A percentile compares a stretch with the other conserved stretches of the same genome.
These are phyloP conservation scores for Cladosporium sphaerospermum DNA, from an alignment of 2,329 filamentous ascomycete genomes.

Conservation along the genomic window DNA sequence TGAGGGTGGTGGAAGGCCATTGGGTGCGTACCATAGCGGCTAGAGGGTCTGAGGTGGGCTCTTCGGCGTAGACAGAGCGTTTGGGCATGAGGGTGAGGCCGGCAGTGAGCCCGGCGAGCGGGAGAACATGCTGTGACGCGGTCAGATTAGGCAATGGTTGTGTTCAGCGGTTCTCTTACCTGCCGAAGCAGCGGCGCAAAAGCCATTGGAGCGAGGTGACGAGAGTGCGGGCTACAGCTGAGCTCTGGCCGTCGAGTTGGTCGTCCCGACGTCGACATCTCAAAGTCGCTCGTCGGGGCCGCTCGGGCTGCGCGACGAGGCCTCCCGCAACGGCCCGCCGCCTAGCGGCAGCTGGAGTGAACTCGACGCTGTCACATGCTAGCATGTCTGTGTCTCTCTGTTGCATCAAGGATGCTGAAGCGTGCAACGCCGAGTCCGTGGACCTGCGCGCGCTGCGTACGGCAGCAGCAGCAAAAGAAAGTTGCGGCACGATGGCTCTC, in stretches of 20 bases:
- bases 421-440: slow-evolving; percentile 8
- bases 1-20: background rate
- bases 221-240: slow-evolving; percentile 11
- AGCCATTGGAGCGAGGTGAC: slow-evolving; percentile 39
- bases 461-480: background rate
- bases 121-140: slow-evolving; percentile 42
- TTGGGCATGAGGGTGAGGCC: slow-evolving; percentile 43
- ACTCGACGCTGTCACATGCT: slow-evolving; percentile 8
- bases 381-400: background rate
- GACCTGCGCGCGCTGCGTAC: slow-evolving; percentile 11
- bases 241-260: background rate
- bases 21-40: slow-evolving; percentile 21
- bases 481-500: background rate
- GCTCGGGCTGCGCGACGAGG: background rate
- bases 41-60: slow-evolving; percentile 27
- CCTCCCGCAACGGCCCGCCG: background rate
- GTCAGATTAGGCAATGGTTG: slow-evolving; percentile 13
- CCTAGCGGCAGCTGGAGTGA: background rate
- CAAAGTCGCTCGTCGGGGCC: background rate
- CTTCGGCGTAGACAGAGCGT: slow-evolving; percentile 45
- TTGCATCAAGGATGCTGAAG: slow-evolving; percentile 5
- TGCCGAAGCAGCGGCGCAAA: slow-evolving; percentile 48
- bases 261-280: too few relatives aligned
- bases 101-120: slow-evolving; percentile 41
- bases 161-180: slow-evolving; percentile 32